These are phyloP conservation scores for Rhytidiadelphus loreus DNA, from an alignment of 225 moss, liverwort and hornwort genomes.

Conservation along the genomic window DNA sequence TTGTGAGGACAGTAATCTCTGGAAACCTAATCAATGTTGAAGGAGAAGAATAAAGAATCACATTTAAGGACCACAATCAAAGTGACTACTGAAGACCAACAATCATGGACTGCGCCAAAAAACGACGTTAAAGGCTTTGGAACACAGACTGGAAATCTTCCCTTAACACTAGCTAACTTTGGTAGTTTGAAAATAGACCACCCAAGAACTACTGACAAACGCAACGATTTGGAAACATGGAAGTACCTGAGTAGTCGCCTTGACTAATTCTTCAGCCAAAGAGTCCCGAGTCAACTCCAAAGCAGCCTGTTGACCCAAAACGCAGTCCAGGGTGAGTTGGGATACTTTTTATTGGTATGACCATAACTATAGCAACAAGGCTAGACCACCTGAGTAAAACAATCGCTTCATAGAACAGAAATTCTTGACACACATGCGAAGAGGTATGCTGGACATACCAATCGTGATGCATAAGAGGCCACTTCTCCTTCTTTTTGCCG, in stretches of 20 bases:
- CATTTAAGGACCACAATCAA: neutral
- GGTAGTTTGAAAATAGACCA: neutral
- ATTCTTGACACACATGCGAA: neutral
- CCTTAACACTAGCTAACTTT: neutral
- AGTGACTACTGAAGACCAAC: neutral
- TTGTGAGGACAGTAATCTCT: neutral
- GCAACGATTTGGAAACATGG: neutral
- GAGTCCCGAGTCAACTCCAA: constrained; percentile 94
- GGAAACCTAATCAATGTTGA: neutral
- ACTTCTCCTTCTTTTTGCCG: constrained; percentile 97
- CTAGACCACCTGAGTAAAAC: neutral
- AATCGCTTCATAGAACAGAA: neutral
- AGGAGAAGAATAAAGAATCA: neutral
- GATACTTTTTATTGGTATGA: neutral
- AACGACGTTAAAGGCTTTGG: neutral
- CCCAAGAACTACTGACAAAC: neutral
- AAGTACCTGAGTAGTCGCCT: constrained; percentile 86
- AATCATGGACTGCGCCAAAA: neutral
- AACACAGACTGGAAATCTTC: neutral
- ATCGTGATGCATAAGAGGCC: constrained; percentile 75
- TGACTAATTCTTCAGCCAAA: constrained; percentile 92
- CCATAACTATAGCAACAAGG: neutral
- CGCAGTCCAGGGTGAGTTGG: neutral
- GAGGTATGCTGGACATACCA: constrained; percentile 43
- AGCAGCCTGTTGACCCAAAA: constrained; percentile 46